These are phyloP conservation scores for Scheffersomyces ergatensis DNA, from an alignment of 805 yeast species.

Conservation along the genomic window DNA sequence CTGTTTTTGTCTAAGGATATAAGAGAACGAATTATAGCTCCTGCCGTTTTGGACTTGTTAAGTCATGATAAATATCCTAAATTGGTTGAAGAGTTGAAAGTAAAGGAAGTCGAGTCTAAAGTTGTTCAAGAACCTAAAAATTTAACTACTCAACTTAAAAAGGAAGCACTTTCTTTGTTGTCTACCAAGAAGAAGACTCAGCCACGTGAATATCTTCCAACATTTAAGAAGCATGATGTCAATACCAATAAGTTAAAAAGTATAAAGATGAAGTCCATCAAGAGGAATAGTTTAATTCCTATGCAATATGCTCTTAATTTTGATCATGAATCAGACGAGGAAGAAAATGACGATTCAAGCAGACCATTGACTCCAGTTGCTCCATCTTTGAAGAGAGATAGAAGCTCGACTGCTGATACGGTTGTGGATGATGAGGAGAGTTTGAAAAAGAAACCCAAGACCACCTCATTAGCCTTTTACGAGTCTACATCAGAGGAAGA, in stretches of 20 bases:
- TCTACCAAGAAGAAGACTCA: conserved; percentile 17
- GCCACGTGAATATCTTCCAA: conserved; percentile 22
- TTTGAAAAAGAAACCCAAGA: conserved; percentile 21
- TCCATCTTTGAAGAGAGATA: conserved; percentile 25
- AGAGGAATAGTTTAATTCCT: conserved; percentile 41
- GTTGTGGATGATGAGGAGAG: conserved; percentile 21
- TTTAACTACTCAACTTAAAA: conserved; percentile 15
- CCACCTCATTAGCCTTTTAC: conserved; percentile 28
- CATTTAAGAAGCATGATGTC: conserved; percentile 31
- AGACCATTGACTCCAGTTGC: conserved; percentile 34
- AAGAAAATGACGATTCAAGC: conserved; percentile 33
- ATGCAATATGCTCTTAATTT: conserved; percentile 55
- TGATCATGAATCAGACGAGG: conserved; percentile 32
- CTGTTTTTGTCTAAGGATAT: conserved; percentile 66
- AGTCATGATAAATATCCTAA: conserved; percentile 60
- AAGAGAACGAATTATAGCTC: conserved; percentile 69
- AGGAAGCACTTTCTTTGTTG: conserved; percentile 24
- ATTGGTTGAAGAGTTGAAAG: conserved; percentile 32
- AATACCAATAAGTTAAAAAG: not conserved
- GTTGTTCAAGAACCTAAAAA: conserved; percentile 8
- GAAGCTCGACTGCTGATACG: conserved; percentile 14
- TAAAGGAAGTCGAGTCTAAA: conserved; percentile 24
- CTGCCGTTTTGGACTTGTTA: conserved; percentile 59
- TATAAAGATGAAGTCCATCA: conserved; percentile 13
- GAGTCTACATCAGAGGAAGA: conserved; percentile 31